Percentiles rank a stretch among this genome's conserved stretches.
phyloP scores from a whole-genome alignment of 768 basidiomycete species.

The Termitomyces titanicus region DNA sequence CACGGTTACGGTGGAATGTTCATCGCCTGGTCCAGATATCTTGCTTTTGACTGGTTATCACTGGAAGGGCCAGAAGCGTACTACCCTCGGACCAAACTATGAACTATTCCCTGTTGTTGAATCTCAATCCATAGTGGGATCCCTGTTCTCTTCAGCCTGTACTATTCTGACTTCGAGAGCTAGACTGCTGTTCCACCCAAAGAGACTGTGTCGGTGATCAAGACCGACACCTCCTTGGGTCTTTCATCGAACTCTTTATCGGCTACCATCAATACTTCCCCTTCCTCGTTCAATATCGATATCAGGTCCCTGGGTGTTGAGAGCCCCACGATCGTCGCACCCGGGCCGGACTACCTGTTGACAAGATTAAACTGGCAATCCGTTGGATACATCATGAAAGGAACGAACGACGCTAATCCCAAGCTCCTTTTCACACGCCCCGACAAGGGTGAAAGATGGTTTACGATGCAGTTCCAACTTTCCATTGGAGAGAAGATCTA shows the following conservation, averaged over 20 bases:
- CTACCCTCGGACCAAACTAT: conserved; percentile 22
- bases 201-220: conserved; percentile 8
- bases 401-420: conserved; percentile 16
- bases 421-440: conserved; percentile 18
- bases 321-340: conserved; percentile 19
- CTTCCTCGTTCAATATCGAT: conserved; percentile 26
- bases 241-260: conserved; percentile 21
- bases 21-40: conserved; percentile 24
- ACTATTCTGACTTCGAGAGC: conserved; percentile 10
- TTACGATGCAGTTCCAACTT: conserved; percentile 33
- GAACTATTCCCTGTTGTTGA: conserved; percentile 28
- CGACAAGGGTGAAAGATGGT: conserved; percentile 21
- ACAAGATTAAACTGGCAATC: conserved; percentile 29
- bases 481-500: conserved; percentile 42
- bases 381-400: conserved; percentile 24
- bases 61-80: conserved; percentile 20
- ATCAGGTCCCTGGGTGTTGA: conserved; percentile 18
- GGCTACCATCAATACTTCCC: conserved; percentile 24
- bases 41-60: conserved; percentile 32
- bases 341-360: conserved; percentile 20
- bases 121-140: conserved; percentile 14
- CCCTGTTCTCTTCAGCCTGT: background rate
- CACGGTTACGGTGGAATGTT: conserved; percentile 29
- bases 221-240: conserved; percentile 19
- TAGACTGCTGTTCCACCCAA: conserved; percentile 7